A percentile compares a stretch with the other conserved stretches of the same genome.
These are phyloP conservation scores for Zhuliangozyma blackwelliae DNA, from an alignment of 1,139 yeast genomes.

Conservation along the genomic window DNA sequence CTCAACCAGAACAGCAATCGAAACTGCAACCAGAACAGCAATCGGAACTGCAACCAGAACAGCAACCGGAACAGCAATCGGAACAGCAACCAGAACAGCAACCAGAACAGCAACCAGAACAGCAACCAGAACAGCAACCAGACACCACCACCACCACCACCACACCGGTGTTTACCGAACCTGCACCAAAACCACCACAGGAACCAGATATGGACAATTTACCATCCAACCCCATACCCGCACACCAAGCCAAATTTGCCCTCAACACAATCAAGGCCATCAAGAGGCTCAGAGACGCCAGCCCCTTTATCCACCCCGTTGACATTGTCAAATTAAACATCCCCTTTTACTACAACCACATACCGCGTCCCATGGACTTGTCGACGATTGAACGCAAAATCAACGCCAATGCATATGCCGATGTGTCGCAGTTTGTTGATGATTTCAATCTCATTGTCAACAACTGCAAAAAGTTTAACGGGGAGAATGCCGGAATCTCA, in stretches of 20 bases:
- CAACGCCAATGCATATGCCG: slow-evolving; percentile 62
- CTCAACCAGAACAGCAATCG: not conserved
- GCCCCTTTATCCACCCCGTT: slow-evolving; percentile 85
- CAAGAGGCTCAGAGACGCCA: slow-evolving; percentile 87
- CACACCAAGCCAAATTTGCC: slow-evolving; percentile 77
- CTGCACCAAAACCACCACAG: slow-evolving; percentile 68
- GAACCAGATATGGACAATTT: slow-evolving; percentile 72
- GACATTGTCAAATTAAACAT: slow-evolving; percentile 84
- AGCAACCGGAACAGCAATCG: not conserved
- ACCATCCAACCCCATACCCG: slow-evolving; percentile 71
- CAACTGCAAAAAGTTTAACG: slow-evolving; percentile 83
- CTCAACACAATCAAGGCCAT: slow-evolving; percentile 70
- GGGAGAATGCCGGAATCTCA: slow-evolving; percentile 75
- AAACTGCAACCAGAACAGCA: not conserved
- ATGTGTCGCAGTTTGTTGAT: slow-evolving; percentile 61
- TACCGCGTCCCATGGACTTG: slow-evolving; percentile 89
- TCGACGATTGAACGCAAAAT: slow-evolving; percentile 80
- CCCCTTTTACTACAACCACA: slow-evolving; percentile 82
- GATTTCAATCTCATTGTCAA: slow-evolving; percentile 84
- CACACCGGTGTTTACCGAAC: slow-evolving; percentile 22
- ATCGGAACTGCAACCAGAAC: not conserved
- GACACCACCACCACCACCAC: not conserved
- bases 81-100: not conserved
- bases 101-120: not conserved
- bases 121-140: not conserved